Percentiles rank a stretch among this genome's conserved stretches.
Evolutionary conservation across 352 stramenopile genomes (phyloP).

Genomic region (Phytophthora europaea): DNA sequence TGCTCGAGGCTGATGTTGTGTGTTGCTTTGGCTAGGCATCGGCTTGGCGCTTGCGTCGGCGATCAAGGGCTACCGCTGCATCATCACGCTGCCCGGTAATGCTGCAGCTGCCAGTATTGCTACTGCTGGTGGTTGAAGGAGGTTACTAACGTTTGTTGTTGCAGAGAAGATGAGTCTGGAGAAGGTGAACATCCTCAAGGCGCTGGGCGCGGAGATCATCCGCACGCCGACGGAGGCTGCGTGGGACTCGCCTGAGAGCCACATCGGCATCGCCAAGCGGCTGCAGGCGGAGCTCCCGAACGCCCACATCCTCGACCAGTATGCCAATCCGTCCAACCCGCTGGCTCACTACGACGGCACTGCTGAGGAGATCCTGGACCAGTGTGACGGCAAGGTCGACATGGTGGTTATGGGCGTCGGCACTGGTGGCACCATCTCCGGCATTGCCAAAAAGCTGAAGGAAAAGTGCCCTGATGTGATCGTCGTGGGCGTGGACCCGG

Average conservation of each 20-base stretch:
- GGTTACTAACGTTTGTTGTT: constrained; percentile 8
- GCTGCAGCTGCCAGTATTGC: neutral
- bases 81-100: constrained; percentile 87
- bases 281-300: constrained; percentile 95
- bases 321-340: constrained; percentile 96
- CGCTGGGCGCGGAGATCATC: constrained; percentile 96
- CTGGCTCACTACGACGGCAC: constrained; percentile 96
- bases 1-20: neutral
- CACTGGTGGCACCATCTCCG: constrained; percentile 96
- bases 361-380: constrained; percentile 94
- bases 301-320: constrained; percentile 97
- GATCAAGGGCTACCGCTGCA: constrained; percentile 96
- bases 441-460: constrained; percentile 95
- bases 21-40: constrained; percentile 71
- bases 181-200: constrained; percentile 96
- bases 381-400: constrained; percentile 95
- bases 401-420: constrained; percentile 95
- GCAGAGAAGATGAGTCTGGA: constrained; percentile 97
- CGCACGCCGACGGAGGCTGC: constrained; percentile 95
- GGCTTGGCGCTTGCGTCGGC: constrained; percentile 96
- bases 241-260: constrained; percentile 95
- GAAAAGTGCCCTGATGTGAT: constrained; percentile 88
- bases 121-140: neutral
- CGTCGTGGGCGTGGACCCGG: constrained; percentile 91
- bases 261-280: constrained; percentile 94